Base-by-base conservation (phyloP, 2,329 filamentous ascomycete genomes). In the Cryphonectria nitschkei region DNA sequence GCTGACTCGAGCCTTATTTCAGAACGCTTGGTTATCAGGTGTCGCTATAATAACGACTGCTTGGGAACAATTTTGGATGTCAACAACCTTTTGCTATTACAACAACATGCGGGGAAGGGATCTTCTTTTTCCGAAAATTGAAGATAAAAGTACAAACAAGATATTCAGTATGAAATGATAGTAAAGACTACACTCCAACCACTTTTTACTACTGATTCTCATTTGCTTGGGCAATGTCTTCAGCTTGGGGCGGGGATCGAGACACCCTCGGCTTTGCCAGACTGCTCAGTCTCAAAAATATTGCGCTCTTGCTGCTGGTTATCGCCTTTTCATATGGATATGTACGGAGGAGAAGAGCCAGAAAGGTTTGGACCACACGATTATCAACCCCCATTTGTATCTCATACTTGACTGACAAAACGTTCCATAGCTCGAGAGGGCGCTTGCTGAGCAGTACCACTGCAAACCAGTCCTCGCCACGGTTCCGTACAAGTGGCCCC, bases 401-500 rank as follows among this genome's bases (percentile, higher is more conserved):
- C n/a, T 9, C 46, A 32, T 13, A 29, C 3, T 50, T 50, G 11
- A 14, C 58, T 46, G 52, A 61, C 58, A n/a, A 39, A 39, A 6
- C 11, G 39, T 32, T 13, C 37, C 3, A 34, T 32, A 65, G 63
- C 34, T 46, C 39, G 68, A 50, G 41, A 66, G 32, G 32, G 43
- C 62, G 26, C 41, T 75, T 62, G 72, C 73, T 16, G 63, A 62
- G 34, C 60, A 75, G 58, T 46, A 74, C 29, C 43, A 60, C n/a
- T 75, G 74, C 65, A 26, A 74, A 56, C 75, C 74, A 11, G 68
- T 73, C 32, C 6, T 70, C 8, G 69, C 66, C 11, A 68, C n/a
- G 13, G 37, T 75, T 13, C 74, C 73, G 2, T 73, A 75, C 66
- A 74, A 68, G 37, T 76, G 75, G 74, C 74, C 74, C 13, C 67